A percentile compares a stretch with the other conserved stretches of the same genome.
Conservation (phyloP, 2,329 filamentous ascomycete species). For the Exophiala spinifera region DNA sequence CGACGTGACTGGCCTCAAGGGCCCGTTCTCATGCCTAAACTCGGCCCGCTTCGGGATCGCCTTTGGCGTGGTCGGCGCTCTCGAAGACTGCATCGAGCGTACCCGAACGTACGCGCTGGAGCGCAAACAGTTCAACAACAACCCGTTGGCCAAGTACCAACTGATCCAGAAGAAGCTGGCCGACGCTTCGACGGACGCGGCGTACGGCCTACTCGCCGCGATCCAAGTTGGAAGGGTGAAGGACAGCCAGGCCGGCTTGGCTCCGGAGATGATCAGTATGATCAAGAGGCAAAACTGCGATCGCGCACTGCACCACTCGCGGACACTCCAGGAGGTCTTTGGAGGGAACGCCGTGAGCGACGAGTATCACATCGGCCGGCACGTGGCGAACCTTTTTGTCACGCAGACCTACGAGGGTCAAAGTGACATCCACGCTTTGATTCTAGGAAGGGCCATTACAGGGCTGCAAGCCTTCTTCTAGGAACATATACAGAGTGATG, state of each 20-base stretch:
- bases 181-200: constrained; percentile 84
- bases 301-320: constrained; percentile 74
- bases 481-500: not conserved
- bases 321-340: constrained; percentile 87
- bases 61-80: constrained; percentile 85
- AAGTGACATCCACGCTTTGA: constrained; percentile 87
- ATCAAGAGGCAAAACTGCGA: constrained; percentile 98
- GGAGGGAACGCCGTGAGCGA: constrained; percentile 98
- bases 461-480: constrained; percentile 70
- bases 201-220: constrained; percentile 82
- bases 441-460: constrained; percentile 65
- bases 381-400: constrained; percentile 93
- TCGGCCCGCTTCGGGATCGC: constrained; percentile 90
- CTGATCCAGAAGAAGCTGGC: constrained; percentile 96
- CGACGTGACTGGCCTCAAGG: constrained; percentile 76
- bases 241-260: constrained; percentile 73
- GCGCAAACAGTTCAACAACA: constrained; percentile 91
- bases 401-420: constrained; percentile 98
- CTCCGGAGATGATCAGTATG: constrained; percentile 95
- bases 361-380: constrained; percentile 90
- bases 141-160: constrained; percentile 93
- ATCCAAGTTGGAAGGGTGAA: constrained; percentile 89
- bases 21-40: constrained; percentile 92
- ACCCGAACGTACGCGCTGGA: constrained; percentile 83
- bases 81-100: constrained; percentile 84